Percentiles rank a stretch among this genome's conserved stretches.
Evolutionary conservation across 345 rosid genomes (phyloP).

Genomic region (Zanthoxylum bungeanum): DNA sequence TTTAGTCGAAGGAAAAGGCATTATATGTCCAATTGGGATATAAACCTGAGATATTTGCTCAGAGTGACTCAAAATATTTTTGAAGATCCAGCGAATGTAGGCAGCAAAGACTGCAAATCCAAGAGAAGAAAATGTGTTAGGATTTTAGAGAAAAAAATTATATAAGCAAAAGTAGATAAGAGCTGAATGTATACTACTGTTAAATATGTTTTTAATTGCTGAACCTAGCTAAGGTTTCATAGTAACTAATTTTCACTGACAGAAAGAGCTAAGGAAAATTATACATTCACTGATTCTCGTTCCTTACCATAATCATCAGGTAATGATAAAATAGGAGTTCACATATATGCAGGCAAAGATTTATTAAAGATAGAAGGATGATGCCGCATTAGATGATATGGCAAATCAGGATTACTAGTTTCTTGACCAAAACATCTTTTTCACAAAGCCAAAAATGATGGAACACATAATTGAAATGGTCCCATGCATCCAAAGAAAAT

Average conservation of each 20-base stretch:
- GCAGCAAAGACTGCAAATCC: conserved; percentile 69
- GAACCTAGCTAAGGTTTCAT: too few species aligned
- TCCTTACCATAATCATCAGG: background rate
- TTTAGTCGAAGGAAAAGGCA: background rate
- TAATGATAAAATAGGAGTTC: background rate
- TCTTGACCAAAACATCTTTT: background rate
- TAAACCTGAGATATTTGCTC: conserved; percentile 94
- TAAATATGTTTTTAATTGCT: background rate
- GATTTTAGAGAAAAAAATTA: too few species aligned
- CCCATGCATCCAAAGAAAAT: background rate
- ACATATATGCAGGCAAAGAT: background rate
- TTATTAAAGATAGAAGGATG: background rate
- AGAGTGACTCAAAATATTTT: conserved; percentile 81
- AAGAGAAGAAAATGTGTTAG: conserved; percentile 7
- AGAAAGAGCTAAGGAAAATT: background rate
- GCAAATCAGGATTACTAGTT: background rate
- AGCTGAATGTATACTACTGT: background rate
- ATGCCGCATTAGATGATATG: background rate
- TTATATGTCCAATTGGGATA: background rate
- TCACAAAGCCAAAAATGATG: background rate
- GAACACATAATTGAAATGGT: background rate
- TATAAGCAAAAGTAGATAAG: background rate
- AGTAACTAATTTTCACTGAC: too few species aligned
- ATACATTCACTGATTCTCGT: background rate
- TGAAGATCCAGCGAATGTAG: conserved; percentile 83